Percentiles rank a stretch among this genome's conserved stretches.
Conservation (phyloP, 1,284 basidiomycete species). For the Termitomyces sp. region DNA sequence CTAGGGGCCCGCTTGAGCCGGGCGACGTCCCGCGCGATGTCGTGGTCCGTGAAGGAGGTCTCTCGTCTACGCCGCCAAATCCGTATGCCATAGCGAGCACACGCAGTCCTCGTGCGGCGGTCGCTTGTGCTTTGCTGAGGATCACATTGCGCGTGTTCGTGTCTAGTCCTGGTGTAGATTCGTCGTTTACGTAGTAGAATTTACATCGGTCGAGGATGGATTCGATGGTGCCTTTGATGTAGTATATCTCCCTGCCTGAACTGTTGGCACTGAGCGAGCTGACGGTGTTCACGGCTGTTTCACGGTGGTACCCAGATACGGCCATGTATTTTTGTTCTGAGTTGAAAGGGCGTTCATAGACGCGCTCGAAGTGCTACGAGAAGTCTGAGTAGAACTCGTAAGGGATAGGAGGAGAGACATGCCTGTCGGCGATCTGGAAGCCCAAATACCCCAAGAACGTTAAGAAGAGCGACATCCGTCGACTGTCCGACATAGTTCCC, state of each 20-base stretch:
- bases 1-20: conserved; percentile 13
- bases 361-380: conserved; percentile 65
- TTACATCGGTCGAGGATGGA: conserved; percentile 81
- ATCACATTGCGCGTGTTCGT: conserved; percentile 62
- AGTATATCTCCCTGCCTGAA: conserved; percentile 68
- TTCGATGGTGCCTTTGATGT: conserved; percentile 92
- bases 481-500: conserved; percentile 83
- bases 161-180: conserved; percentile 77
- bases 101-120: conserved; percentile 75
- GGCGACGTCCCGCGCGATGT: conserved; percentile 12
- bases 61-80: conserved; percentile 49
- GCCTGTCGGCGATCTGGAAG: conserved; percentile 70
- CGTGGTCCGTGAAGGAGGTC: conserved; percentile 18
- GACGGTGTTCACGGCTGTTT: conserved; percentile 18
- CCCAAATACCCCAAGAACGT: conserved; percentile 71
- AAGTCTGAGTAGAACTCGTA: conserved; percentile 5
- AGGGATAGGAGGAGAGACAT: conserved; percentile 21
- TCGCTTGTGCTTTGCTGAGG: conserved; percentile 60
- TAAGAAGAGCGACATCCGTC: conserved; percentile 90
- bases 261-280: conserved; percentile 30
- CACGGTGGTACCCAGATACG: conserved; percentile 66
- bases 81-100: conserved; percentile 92
- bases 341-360: conserved; percentile 82
- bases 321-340: conserved; percentile 94
- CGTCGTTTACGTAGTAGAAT: conserved; percentile 84